phyloP scores from a whole-genome alignment of 257 asterid genomes.

The Echites panduratus region DNA sequence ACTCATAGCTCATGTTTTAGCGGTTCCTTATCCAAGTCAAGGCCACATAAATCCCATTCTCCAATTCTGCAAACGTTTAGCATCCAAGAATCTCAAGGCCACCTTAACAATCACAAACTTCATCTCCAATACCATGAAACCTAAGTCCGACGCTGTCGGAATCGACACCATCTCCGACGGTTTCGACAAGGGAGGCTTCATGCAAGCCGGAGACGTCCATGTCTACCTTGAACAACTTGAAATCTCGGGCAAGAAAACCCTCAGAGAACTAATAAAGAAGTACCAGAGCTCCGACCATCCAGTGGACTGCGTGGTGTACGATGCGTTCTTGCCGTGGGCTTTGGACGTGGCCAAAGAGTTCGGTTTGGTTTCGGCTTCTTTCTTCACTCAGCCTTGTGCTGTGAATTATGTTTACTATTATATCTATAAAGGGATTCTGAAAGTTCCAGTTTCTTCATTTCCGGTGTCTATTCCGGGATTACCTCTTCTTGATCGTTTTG shows the following conservation, averaged over 20 bases:
- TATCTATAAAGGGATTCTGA: conserved; percentile 39
- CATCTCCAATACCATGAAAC: conserved; percentile 38
- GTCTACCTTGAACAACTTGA: conserved; percentile 36
- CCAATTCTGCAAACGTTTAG: conserved; percentile 66
- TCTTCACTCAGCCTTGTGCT: conserved; percentile 71
- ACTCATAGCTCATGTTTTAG: conserved; percentile 41
- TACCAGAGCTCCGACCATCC: conserved; percentile 23
- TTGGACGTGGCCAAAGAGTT: conserved; percentile 43
- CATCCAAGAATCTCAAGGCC: conserved; percentile 42
- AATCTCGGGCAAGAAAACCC: conserved; percentile 35
- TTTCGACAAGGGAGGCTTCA: conserved; percentile 52
- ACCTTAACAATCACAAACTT: conserved; percentile 58
- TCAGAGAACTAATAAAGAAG: conserved; percentile 33
- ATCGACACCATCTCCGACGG: conserved; percentile 69
- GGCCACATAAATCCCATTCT: conserved; percentile 84
- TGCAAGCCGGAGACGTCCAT: conserved; percentile 28
- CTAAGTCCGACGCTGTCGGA: conserved; percentile 26
- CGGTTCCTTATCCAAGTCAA: conserved; percentile 74
- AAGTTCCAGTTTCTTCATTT: conserved; percentile 37
- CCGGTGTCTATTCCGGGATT: conserved; percentile 59
- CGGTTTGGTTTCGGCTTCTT: conserved; percentile 38
- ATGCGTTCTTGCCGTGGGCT: conserved; percentile 71
- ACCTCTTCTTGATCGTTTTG: conserved; percentile 46
- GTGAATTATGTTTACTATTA: conserved; percentile 58
- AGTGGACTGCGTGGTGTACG: conserved; percentile 56